phyloP scores from a whole-genome alignment of 1,284 basidiomycete species.

The Apiotrichum siamense region DNA sequence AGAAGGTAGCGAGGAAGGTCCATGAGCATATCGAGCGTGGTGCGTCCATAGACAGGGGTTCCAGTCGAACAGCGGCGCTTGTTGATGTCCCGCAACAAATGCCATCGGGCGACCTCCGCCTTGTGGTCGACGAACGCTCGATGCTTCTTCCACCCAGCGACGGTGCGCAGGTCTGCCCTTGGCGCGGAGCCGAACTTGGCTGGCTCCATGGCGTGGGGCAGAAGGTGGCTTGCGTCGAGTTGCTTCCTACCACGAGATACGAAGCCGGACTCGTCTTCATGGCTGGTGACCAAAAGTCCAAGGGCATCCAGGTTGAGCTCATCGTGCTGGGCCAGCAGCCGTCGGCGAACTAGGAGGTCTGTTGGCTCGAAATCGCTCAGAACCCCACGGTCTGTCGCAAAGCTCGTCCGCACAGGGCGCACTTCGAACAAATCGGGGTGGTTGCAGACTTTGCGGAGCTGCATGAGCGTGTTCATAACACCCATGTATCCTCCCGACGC shows the following conservation, averaged over 20 bases:
- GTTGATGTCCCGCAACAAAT: constrained; percentile 69
- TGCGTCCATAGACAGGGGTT: constrained; percentile 61
- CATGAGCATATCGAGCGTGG: constrained; percentile 54
- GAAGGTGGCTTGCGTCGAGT: constrained; percentile 65
- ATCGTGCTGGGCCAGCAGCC: constrained; percentile 52
- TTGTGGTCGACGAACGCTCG: constrained; percentile 56
- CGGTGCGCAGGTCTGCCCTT: constrained; percentile 62
- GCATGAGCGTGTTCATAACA: constrained; percentile 96
- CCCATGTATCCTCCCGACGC: constrained; percentile 71
- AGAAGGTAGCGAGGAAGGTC: constrained; percentile 52
- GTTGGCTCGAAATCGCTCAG: constrained; percentile 80
- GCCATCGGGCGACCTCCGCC: constrained; percentile 58
- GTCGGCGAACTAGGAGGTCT: constrained; percentile 73
- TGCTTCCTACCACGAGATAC: constrained; percentile 54
- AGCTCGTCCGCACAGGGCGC: constrained; percentile 85
- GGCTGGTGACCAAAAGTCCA: constrained; percentile 60
- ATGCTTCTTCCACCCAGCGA: constrained; percentile 64
- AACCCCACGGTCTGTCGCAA: constrained; percentile 75
- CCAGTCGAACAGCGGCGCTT: constrained; percentile 59
- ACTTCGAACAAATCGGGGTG: constrained; percentile 96
- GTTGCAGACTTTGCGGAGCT: constrained; percentile 89
- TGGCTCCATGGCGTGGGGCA: constrained; percentile 58
- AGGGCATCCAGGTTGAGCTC: constrained; percentile 61
- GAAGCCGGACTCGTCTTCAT: constrained; percentile 49
- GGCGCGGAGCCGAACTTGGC: constrained; percentile 54